Conservation (phyloP, 2,329 filamentous ascomycete genomes). For the Ophiocordyceps unilateralis region DNA sequence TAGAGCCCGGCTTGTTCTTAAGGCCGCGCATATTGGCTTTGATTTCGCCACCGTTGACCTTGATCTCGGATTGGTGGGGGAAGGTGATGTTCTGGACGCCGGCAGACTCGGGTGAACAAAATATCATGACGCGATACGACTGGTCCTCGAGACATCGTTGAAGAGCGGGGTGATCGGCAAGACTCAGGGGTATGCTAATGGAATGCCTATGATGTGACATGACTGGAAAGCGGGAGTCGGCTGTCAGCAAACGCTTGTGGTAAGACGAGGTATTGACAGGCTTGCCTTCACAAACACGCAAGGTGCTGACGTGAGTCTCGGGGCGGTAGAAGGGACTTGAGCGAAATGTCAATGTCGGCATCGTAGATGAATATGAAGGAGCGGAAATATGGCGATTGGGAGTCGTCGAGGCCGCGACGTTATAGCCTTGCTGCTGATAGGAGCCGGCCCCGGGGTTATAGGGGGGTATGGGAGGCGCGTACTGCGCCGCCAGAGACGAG, state of each 20-base stretch:
- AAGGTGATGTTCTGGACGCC: constrained; percentile 67
- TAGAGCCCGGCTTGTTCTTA: constrained; percentile 93
- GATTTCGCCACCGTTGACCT: constrained; percentile 73
- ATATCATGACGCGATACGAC: constrained; percentile 61
- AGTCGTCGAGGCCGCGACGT: constrained; percentile 2
- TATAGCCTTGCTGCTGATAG: constrained; percentile 4
- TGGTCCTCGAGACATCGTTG: constrained; percentile 40
- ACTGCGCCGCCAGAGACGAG: constrained; percentile 2
- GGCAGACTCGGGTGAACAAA: constrained; percentile 52
- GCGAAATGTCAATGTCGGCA: constrained; percentile 28
- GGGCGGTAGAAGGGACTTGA: constrained; percentile 75
- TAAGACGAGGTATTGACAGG: constrained; percentile 2
- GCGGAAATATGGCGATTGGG: constrained; percentile 7
- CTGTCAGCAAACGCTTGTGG: neutral
- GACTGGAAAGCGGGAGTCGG: constrained; percentile 15
- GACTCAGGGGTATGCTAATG: constrained; percentile 24
- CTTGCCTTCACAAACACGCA: constrained; percentile 58
- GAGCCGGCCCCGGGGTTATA: constrained; percentile 3
- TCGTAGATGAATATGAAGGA: constrained; percentile 5
- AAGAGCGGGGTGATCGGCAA: constrained; percentile 34
- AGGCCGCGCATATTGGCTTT: constrained; percentile 87
- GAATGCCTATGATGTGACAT: constrained; percentile 38
- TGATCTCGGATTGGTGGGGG: constrained; percentile 82
- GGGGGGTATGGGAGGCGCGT: constrained; percentile 7
- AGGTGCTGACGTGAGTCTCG: constrained; percentile 42